A percentile compares a stretch with the other conserved stretches of the same genome.
Conservation (phyloP, 202 grass and related monocot species). For the Carex arenaria region DNA sequence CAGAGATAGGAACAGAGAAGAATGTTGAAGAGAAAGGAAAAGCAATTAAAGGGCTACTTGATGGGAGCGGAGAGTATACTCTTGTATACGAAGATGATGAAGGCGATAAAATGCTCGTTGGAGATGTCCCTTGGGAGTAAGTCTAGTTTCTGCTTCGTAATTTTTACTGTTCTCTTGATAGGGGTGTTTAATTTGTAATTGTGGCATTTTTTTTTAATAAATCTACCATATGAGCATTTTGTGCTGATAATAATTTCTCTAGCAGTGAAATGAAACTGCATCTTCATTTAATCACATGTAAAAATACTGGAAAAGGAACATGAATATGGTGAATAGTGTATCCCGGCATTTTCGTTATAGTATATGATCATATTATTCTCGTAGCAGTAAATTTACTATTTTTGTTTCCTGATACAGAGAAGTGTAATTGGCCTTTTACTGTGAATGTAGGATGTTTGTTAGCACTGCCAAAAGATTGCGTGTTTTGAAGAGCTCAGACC, state of each 20-base stretch:
- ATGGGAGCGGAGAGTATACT: constrained; percentile 57
- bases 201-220: not conserved
- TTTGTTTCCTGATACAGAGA: not conserved
- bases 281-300: not conserved
- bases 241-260: not conserved
- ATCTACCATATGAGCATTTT: not conserved
- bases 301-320: not conserved
- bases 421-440: constrained; percentile 8
- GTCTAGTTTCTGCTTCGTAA: not conserved
- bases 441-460: constrained; percentile 73
- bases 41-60: constrained; percentile 35
- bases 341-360: not conserved
- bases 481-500: constrained; percentile 71
- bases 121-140: constrained; percentile 96
- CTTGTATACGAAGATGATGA: constrained; percentile 91
- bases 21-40: constrained; percentile 13
- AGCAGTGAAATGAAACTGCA: not conserved
- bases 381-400: not conserved
- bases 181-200: not conserved
- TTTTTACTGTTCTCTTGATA: not conserved
- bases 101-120: constrained; percentile 81
- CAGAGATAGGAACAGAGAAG: constrained; percentile 7
- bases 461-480: constrained; percentile 74
- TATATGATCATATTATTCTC: not conserved
- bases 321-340: not conserved